Percentiles rank a stretch among this genome's conserved stretches.
phyloP scores from a whole-genome alignment of 768 basidiomycete species.

The Lepiota subincarnata region DNA sequence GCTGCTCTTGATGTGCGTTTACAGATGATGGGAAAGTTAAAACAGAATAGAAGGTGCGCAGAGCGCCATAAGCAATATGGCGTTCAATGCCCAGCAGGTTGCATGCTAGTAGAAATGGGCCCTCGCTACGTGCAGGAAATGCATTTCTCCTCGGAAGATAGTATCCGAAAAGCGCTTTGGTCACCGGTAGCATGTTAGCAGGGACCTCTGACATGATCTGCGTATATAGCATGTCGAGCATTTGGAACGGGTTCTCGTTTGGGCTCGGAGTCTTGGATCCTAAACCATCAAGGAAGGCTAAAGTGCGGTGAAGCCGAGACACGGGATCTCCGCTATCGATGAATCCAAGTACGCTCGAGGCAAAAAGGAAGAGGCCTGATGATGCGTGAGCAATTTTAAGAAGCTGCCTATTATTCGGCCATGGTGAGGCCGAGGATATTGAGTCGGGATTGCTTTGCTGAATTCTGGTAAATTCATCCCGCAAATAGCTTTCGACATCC shows the following conservation, averaged over 20 bases:
- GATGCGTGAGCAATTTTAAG: neutral
- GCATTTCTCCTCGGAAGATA: neutral
- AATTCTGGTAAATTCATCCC: neutral
- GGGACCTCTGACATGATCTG: neutral
- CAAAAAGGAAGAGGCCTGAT: neutral
- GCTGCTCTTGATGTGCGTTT: neutral
- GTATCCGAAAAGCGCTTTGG: neutral
- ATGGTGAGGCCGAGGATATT: neutral
- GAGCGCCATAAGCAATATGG: neutral
- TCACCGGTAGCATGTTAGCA: neutral
- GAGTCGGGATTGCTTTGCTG: neutral
- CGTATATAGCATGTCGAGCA: neutral
- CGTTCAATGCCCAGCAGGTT: slow-evolving; percentile 1
- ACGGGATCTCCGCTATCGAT: neutral
- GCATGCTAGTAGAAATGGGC: neutral
- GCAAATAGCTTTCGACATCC: neutral
- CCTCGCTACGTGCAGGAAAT: neutral
- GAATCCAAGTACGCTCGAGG: neutral
- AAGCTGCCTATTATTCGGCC: neutral
- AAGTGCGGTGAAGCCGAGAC: neutral
- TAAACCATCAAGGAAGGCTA: neutral
- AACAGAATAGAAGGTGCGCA: neutral
- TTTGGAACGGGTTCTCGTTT: neutral
- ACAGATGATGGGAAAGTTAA: neutral
- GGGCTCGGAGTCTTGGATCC: neutral